Evolutionary conservation across 2,329 filamentous ascomycete genomes (phyloP).

Genomic region (Sporothrix mexicana): DNA sequence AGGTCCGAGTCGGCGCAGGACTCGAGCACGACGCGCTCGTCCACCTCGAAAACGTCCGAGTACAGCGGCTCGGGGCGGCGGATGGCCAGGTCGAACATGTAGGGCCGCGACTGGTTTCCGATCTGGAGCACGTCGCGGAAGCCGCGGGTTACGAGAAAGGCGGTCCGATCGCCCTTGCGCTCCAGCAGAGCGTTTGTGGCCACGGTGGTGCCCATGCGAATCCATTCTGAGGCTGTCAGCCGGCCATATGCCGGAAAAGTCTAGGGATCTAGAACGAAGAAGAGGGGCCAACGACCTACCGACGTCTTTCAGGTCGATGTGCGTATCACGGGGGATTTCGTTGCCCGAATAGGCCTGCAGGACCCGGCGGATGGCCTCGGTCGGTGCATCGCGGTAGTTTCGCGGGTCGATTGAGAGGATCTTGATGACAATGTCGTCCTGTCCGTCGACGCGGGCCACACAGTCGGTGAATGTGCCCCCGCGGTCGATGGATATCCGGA

Average conservation of each 20-base stretch:
- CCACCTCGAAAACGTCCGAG: slow-evolving; percentile 79
- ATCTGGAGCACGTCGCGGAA: slow-evolving; percentile 88
- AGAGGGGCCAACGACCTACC: slow-evolving; percentile 45
- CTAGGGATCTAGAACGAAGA: slow-evolving; percentile 42
- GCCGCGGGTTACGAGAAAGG: slow-evolving; percentile 82
- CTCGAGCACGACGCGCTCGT: slow-evolving; percentile 87
- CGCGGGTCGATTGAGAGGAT: slow-evolving; percentile 70
- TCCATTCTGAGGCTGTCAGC: too few species aligned
- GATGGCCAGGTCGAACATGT: slow-evolving; percentile 91
- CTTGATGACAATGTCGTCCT: slow-evolving; percentile 56
- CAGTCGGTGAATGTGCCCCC: slow-evolving; percentile 38
- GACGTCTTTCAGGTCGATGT: too few species aligned
- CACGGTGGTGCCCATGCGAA: slow-evolving; percentile 90
- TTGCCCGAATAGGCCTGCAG: too few species aligned
- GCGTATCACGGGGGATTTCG: too few species aligned
- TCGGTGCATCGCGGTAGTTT: slow-evolving; percentile 71
- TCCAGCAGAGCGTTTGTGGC: slow-evolving; percentile 91
- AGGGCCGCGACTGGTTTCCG: slow-evolving; percentile 86
- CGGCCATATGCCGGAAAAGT: slow-evolving; percentile 3
- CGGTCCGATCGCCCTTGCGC: slow-evolving; percentile 86
- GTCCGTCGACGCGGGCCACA: slow-evolving; percentile 42
- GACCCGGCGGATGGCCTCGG: slow-evolving; percentile 68
- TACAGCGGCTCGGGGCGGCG: slow-evolving; percentile 86
- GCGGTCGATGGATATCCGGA: slow-evolving; percentile 29
- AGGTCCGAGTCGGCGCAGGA: slow-evolving; percentile 47